Conservation (phyloP, 1,284 basidiomycete species). For the Apiotrichum veenhuisii region DNA sequence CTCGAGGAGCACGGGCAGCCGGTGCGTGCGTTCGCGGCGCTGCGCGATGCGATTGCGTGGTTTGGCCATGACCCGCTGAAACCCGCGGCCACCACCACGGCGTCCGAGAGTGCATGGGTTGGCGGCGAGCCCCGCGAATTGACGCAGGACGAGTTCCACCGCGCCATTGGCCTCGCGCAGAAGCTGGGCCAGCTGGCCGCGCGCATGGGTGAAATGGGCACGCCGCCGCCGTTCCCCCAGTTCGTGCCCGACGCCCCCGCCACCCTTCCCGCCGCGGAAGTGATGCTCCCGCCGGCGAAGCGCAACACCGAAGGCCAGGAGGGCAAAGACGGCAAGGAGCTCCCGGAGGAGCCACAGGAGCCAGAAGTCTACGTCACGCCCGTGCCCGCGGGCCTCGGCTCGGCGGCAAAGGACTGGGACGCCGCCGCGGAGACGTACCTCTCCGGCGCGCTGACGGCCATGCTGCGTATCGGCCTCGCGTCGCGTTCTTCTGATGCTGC, state of each 20-base stretch:
- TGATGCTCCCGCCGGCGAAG: background rate
- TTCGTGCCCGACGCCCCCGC: background rate
- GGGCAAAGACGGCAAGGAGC: background rate
- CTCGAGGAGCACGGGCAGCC: constrained; percentile 38
- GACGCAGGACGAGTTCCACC: constrained; percentile 32
- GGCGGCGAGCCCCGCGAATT: constrained; percentile 13
- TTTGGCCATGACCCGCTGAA: constrained; percentile 32
- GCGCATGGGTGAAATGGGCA: constrained; percentile 9
- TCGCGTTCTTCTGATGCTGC: background rate
- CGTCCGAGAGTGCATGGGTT: constrained; percentile 7
- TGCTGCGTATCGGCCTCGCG: constrained; percentile 38
- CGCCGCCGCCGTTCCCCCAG: constrained; percentile 14
- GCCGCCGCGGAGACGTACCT: constrained; percentile 38
- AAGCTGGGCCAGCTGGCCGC: constrained; percentile 28
- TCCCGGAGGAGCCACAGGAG: background rate
- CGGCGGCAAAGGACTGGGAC: constrained; percentile 23
- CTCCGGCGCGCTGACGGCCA: constrained; percentile 34
- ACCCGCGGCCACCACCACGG: constrained; percentile 1
- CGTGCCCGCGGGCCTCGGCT: background rate
- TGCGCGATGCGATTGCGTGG: constrained; percentile 33
- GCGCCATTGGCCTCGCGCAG: constrained; percentile 43
- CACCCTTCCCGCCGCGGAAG: background rate
- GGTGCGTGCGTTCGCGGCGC: constrained; percentile 31
- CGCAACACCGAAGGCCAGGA: background rate
- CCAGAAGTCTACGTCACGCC: background rate